These are phyloP conservation scores for Ascocoryne sarcoides DNA, from an alignment of 2,329 filamentous ascomycete species.

Conservation along the genomic window DNA sequence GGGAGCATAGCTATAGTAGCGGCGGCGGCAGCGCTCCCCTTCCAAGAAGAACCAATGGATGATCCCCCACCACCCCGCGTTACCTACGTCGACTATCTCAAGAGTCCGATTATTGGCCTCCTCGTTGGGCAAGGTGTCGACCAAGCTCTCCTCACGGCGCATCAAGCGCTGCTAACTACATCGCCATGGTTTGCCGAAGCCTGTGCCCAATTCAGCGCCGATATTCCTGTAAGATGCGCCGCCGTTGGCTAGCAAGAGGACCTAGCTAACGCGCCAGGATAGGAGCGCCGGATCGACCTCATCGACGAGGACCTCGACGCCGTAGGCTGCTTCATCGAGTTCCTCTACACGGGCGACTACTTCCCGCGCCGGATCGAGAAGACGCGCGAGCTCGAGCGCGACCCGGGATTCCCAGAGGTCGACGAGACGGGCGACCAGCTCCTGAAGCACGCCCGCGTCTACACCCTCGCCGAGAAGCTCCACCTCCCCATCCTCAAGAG, in stretches of 20 bases:
- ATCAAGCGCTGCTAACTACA: constrained; percentile 65
- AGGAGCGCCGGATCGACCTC: constrained; percentile 62
- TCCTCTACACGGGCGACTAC: constrained; percentile 79
- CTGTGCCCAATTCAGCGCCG: constrained; percentile 51
- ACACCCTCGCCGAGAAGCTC: constrained; percentile 79
- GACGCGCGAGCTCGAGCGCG: constrained; percentile 59
- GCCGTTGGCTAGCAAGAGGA: no score
- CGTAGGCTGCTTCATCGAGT: constrained; percentile 73
- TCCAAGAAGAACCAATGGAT: constrained; percentile 17
- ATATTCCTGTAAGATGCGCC: constrained; percentile 53
- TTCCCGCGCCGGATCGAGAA: constrained; percentile 61
- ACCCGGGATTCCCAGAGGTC: constrained; percentile 53
- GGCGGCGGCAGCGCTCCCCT: constrained; percentile 6
- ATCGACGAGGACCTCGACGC: constrained; percentile 60
- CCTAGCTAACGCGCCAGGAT: no score
- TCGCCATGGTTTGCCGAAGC: constrained; percentile 66
- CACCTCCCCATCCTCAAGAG: constrained; percentile 58
- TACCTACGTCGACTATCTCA: constrained; percentile 50
- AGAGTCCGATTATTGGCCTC: constrained; percentile 60
- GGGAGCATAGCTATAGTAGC: no score
- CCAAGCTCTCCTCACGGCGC: constrained; percentile 61
- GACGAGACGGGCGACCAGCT: constrained; percentile 78
- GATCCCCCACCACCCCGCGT: constrained; percentile 15
- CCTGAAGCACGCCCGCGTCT: constrained; percentile 80
- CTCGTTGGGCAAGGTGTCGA: constrained; percentile 52